Percentiles rank a stretch among this genome's conserved stretches.
These are phyloP conservation scores for Paecilomyces sp. DNA, from an alignment of 2,329 filamentous ascomycete species.

Conservation along the genomic window DNA sequence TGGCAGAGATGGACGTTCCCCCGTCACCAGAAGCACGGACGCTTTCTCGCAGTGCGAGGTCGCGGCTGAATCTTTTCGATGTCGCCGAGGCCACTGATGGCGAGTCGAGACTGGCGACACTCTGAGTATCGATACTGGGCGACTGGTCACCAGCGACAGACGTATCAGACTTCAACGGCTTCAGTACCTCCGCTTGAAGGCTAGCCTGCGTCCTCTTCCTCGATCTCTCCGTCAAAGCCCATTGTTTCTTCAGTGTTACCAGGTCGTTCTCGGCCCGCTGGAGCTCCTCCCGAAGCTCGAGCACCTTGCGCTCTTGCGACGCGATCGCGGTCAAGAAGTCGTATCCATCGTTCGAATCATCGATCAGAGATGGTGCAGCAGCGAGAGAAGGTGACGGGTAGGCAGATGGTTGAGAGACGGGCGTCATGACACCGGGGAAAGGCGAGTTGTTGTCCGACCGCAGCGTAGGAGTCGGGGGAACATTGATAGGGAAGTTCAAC, in stretches of 20 bases:
- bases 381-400: constrained; percentile 22
- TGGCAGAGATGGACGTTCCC: constrained; percentile 26
- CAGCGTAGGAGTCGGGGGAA: constrained; percentile 17
- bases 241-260: constrained; percentile 71
- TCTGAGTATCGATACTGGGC: not conserved
- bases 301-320: constrained; percentile 79
- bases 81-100: constrained; percentile 10
- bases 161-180: constrained; percentile 42
- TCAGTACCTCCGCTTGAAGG: constrained; percentile 52
- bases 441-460: constrained; percentile 17
- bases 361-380: constrained; percentile 17
- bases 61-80: constrained; percentile 40
- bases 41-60: constrained; percentile 67
- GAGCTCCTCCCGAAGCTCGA: constrained; percentile 90
- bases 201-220: constrained; percentile 66
- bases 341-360: constrained; percentile 45
- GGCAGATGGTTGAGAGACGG: constrained; percentile 23
- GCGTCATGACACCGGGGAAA: constrained; percentile 26
- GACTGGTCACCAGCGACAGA: constrained; percentile 5
- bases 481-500: constrained; percentile 40
- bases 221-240: constrained; percentile 67
- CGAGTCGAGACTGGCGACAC: not conserved
- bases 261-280: constrained; percentile 72
- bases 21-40: constrained; percentile 45
- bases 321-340: constrained; percentile 84